These are phyloP conservation scores for Byssochlamys sp. DNA, from an alignment of 2,329 filamentous ascomycete genomes.

Conservation along the genomic window DNA sequence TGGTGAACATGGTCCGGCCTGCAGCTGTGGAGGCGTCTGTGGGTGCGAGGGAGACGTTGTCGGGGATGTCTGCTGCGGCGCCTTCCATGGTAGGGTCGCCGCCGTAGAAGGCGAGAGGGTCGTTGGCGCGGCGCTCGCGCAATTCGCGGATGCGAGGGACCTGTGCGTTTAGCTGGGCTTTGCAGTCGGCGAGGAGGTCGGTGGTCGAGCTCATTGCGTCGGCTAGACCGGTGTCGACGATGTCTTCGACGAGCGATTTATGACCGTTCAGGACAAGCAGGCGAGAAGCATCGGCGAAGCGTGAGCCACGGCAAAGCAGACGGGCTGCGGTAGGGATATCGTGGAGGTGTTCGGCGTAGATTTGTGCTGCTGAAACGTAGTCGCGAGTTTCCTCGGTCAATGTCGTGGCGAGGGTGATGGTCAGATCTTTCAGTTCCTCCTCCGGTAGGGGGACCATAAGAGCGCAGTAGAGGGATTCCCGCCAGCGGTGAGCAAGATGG, in stretches of 20 bases:
- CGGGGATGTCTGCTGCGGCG: conserved; percentile 62
- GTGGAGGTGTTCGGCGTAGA: conserved; percentile 70
- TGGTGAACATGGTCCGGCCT: conserved; percentile 79
- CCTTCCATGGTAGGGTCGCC: conserved; percentile 53
- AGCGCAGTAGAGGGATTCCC: conserved; percentile 75
- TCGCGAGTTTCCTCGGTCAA: conserved; percentile 72
- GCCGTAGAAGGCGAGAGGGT: conserved; percentile 83
- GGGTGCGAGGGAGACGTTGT: conserved; percentile 83
- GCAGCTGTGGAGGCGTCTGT: conserved; percentile 68
- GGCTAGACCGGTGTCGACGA: conserved; percentile 68
- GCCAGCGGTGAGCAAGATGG: conserved; percentile 77
- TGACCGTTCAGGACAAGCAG: conserved; percentile 55
- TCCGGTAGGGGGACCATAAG: conserved; percentile 55
- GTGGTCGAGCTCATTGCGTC: conserved; percentile 75
- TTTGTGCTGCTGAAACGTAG: conserved; percentile 65
- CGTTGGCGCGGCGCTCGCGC: conserved; percentile 66
- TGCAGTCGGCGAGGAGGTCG: conserved; percentile 89
- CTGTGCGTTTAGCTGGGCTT: conserved; percentile 71
- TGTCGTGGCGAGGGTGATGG: conserved; percentile 64
- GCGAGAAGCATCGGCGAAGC: conserved; percentile 81
- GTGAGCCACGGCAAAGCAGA: conserved; percentile 77
- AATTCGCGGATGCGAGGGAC: conserved; percentile 78
- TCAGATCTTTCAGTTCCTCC: conserved; percentile 56
- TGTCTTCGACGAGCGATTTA: conserved; percentile 53
- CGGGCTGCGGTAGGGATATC: conserved; percentile 61